These are phyloP conservation scores for Pseudocercospora fuligena DNA, from an alignment of 2,329 filamentous ascomycete species.

Conservation along the genomic window DNA sequence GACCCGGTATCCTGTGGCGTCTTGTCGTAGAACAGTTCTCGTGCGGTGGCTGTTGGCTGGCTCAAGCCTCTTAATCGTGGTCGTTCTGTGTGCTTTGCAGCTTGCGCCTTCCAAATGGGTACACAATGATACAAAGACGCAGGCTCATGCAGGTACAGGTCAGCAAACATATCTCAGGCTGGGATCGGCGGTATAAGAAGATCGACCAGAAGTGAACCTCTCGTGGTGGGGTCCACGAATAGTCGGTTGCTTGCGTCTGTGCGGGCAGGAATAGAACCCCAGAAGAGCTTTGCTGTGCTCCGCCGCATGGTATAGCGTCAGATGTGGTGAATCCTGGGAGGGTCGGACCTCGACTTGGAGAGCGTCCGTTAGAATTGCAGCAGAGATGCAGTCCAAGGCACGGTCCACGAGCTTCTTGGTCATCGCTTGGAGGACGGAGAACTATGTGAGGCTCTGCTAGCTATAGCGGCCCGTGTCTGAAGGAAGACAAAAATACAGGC, in stretches of 20 bases:
- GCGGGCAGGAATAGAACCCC: conserved; percentile 3
- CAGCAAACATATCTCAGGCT: background rate
- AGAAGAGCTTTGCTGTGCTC: conserved; percentile 3
- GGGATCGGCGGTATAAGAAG: conserved; percentile 1
- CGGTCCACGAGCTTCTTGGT: conserved; percentile 1
- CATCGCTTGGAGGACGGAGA: background rate
- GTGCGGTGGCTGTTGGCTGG: background rate
- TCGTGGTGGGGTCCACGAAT: conserved; percentile 4
- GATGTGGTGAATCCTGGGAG: background rate
- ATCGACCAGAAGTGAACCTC: background rate
- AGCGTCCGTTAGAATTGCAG: background rate
- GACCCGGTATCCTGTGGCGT: background rate
- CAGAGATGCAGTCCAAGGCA: background rate
- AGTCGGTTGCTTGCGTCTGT: background rate
- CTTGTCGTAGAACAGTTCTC: background rate
- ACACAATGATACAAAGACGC: conserved; percentile 3
- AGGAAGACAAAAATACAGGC: background rate
- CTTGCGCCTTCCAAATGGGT: background rate
- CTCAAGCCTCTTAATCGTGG: background rate
- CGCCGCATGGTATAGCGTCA: conserved; percentile 8
- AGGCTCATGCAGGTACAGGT: conserved; percentile 6
- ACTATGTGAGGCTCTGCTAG: conserved; percentile 1
- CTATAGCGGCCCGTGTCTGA: background rate
- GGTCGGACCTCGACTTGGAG: background rate
- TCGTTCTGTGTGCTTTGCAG: background rate